Evolutionary conservation across 495 filamentous ascomycete species (phyloP).

Genomic region (Aspergillus panamensis): DNA sequence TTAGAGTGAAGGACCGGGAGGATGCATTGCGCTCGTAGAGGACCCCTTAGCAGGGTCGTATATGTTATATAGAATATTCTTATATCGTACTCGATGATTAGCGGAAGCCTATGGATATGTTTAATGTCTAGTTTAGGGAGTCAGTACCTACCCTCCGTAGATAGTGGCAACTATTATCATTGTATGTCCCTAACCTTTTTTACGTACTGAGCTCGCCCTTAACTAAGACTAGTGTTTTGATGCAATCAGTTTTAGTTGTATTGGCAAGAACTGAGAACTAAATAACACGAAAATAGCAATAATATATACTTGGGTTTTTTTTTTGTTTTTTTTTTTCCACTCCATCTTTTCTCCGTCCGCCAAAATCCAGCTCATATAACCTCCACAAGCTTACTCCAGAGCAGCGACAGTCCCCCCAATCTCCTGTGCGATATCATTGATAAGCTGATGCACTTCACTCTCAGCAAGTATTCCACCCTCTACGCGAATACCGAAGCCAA

Average conservation of each 20-base stretch:
- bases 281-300: neutral
- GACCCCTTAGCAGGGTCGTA: neutral
- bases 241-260: no score
- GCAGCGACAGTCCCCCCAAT: slow-evolving; percentile 20
- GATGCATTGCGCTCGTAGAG: no score
- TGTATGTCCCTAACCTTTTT: no score
- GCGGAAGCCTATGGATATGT: no score
- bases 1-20: neutral
- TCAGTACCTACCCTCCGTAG: no score
- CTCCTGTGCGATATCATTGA: slow-evolving; percentile 21
- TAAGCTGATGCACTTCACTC: slow-evolving; percentile 21
- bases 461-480: slow-evolving; percentile 24
- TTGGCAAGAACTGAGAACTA: no score
- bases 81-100: no score
- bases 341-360: neutral
- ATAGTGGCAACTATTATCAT: no score
- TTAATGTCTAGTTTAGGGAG: no score
- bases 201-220: no score
- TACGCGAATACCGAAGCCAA: slow-evolving; percentile 30
- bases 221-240: no score
- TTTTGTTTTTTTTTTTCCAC: neutral
- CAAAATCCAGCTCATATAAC: no score
- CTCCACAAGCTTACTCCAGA: neutral
- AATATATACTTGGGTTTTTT: neutral
- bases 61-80: neutral